Conservation (phyloP, 1,284 basidiomycete species). For the Apiotrichum gamsii region DNA sequence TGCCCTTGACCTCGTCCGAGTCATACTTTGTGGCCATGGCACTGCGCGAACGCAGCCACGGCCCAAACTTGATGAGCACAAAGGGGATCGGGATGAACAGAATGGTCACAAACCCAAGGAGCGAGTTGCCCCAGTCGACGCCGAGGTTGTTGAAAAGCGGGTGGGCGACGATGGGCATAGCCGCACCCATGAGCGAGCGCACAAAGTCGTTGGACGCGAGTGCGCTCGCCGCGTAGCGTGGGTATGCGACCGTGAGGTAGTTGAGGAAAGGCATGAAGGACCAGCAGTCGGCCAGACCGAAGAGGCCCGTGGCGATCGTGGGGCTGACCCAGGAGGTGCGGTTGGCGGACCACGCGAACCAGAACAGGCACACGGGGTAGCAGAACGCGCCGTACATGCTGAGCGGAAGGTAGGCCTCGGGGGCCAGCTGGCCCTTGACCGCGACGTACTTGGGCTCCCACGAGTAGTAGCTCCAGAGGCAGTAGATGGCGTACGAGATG, state of each 20-base stretch:
- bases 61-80: slow-evolving; percentile 48
- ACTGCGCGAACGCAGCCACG: slow-evolving; percentile 41
- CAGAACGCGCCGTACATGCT: slow-evolving; percentile 35
- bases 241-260: slow-evolving; percentile 58
- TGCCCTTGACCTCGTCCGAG: background rate
- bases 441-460: slow-evolving; percentile 25
- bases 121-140: slow-evolving; percentile 41
- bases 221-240: slow-evolving; percentile 52
- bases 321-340: slow-evolving; percentile 37
- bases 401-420: slow-evolving; percentile 21
- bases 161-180: slow-evolving; percentile 35
- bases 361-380: slow-evolving; percentile 41
- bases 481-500: slow-evolving; percentile 24
- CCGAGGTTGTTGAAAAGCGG: slow-evolving; percentile 44
- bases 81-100: slow-evolving; percentile 24
- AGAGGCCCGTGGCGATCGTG: slow-evolving; percentile 32
- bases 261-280: slow-evolving; percentile 29
- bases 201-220: slow-evolving; percentile 46
- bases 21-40: slow-evolving; percentile 2
- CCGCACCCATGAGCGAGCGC: slow-evolving; percentile 41
- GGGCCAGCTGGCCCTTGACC: slow-evolving; percentile 9
- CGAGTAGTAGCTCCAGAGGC: slow-evolving; percentile 28
- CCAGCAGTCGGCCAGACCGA: slow-evolving; percentile 26
- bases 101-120: slow-evolving; percentile 35
- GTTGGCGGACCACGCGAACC: slow-evolving; percentile 39